A percentile compares a stretch with the other conserved stretches of the same genome.
These are phyloP conservation scores for Spongospora subterranea DNA, from an alignment of 208 protist genomes.

Conservation along the genomic window DNA sequence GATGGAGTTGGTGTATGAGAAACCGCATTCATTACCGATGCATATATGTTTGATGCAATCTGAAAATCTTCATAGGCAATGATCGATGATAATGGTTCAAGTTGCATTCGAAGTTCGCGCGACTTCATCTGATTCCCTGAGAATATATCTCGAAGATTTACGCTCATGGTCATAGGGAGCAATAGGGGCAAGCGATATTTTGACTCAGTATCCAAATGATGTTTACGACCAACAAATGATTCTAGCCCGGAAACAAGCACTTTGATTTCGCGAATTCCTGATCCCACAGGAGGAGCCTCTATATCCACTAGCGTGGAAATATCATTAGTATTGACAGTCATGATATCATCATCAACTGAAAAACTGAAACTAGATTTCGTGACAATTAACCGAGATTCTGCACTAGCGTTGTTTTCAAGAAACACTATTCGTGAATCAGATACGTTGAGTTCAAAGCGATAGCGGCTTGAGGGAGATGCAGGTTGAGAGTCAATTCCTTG, in stretches of 20 bases:
- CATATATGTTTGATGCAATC: background rate
- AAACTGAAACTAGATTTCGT: constrained; percentile 29
- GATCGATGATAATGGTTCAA: background rate
- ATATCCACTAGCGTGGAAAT: too few relatives aligned
- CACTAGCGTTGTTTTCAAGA: background rate
- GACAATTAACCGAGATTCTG: background rate
- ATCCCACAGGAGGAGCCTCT: too few relatives aligned
- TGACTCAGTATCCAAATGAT: background rate
- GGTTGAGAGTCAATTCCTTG: background rate
- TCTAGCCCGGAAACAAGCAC: constrained; percentile 9
- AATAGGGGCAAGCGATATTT: background rate
- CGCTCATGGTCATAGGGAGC: background rate
- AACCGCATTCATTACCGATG: background rate
- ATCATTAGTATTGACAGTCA: background rate
- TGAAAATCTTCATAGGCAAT: constrained; percentile 12
- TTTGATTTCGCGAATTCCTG: too few relatives aligned
- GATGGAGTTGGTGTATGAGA: background rate
- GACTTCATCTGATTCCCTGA: background rate
- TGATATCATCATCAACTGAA: background rate
- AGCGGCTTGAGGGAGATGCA: background rate
- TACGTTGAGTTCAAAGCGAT: background rate
- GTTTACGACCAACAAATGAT: background rate
- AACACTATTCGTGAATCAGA: constrained; percentile 35
- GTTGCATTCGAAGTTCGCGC: constrained; percentile 31
- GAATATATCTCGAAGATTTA: background rate